phyloP scores from a whole-genome alignment of 1,284 basidiomycete species.

The Pyrrhoderma noxium region DNA sequence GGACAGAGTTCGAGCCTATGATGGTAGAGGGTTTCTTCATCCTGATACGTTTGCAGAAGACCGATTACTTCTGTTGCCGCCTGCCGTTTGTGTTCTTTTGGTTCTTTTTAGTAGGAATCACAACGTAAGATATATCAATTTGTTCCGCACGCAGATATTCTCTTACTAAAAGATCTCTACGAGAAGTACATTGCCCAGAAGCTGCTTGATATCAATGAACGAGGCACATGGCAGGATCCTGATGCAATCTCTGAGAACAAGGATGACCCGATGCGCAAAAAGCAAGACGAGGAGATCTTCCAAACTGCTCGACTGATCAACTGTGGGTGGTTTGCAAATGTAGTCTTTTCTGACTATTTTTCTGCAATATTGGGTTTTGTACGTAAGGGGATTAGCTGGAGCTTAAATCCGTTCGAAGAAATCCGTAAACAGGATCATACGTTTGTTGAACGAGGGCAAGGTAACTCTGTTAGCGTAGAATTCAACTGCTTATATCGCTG shows the following conservation, averaged over 20 bases:
- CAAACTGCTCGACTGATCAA: conserved; percentile 32
- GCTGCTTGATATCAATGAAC: conserved; percentile 48
- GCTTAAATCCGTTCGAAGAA: conserved; percentile 21
- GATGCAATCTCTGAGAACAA: conserved; percentile 14
- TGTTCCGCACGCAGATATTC: neutral
- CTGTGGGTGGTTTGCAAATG: conserved; percentile 27
- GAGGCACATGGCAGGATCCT: conserved; percentile 31
- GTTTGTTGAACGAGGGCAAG: conserved; percentile 24
- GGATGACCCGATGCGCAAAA: conserved; percentile 17
- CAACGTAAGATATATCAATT: conserved; percentile 30
- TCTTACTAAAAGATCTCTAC: neutral
- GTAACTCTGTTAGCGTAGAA: conserved; percentile 24
- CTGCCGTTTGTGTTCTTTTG: conserved; percentile 40
- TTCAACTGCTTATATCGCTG: conserved; percentile 37
- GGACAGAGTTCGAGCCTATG: conserved; percentile 32
- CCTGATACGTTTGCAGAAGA: conserved; percentile 75
- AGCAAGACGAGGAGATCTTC: conserved; percentile 33
- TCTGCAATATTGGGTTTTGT: conserved; percentile 24
- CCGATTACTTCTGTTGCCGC: conserved; percentile 57
- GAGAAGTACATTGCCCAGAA: conserved; percentile 42
- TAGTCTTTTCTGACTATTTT: conserved; percentile 25
- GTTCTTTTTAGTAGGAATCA: conserved; percentile 46
- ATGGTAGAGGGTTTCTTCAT: conserved; percentile 59
- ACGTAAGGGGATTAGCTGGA: conserved; percentile 20
- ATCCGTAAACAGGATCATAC: conserved; percentile 22